Evolutionary conservation across 2,329 filamentous ascomycete genomes (phyloP).

Genomic region (Ceratocystis albifundus): DNA sequence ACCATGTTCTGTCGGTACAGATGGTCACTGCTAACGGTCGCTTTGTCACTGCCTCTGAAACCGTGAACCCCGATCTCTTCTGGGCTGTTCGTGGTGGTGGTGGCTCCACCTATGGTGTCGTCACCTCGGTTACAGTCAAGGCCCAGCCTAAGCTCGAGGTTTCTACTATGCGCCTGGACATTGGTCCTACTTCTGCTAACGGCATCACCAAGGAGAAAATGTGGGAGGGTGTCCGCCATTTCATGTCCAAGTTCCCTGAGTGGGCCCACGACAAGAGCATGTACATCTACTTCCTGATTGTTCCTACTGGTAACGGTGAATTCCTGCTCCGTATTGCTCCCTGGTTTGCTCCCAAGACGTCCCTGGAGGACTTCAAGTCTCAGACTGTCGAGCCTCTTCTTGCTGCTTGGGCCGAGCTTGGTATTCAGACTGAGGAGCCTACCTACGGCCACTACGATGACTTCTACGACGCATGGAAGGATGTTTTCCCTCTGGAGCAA

Average conservation of each 20-base stretch:
- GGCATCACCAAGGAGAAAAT: conserved; percentile 30
- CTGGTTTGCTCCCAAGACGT: conserved; percentile 27
- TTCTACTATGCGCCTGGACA: conserved; percentile 29
- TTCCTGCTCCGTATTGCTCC: conserved; percentile 30
- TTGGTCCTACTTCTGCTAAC: conserved; percentile 29
- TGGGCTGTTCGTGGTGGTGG: conserved; percentile 41
- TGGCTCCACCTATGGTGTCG: conserved; percentile 35
- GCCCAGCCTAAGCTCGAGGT: conserved; percentile 30
- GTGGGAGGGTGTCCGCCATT: conserved; percentile 31
- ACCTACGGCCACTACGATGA: conserved; percentile 26
- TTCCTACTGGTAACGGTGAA: conserved; percentile 25
- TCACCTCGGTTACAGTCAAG: conserved; percentile 32
- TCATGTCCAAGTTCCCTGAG: conserved; percentile 27
- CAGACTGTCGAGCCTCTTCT: conserved; percentile 26
- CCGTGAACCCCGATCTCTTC: conserved; percentile 37
- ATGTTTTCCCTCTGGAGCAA: conserved; percentile 23
- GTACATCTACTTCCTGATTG: conserved; percentile 26
- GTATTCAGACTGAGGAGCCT: conserved; percentile 28
- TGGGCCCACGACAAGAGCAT: conserved; percentile 24
- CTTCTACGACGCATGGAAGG: conserved; percentile 29
- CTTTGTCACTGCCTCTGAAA: conserved; percentile 34
- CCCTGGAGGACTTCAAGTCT: conserved; percentile 30
- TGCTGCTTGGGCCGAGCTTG: conserved; percentile 33
- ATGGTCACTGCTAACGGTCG: conserved; percentile 38
- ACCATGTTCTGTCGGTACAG: conserved; percentile 39